Evolutionary conservation across 768 basidiomycete genomes (phyloP).

Genomic region (Tubosaeta sp.): DNA sequence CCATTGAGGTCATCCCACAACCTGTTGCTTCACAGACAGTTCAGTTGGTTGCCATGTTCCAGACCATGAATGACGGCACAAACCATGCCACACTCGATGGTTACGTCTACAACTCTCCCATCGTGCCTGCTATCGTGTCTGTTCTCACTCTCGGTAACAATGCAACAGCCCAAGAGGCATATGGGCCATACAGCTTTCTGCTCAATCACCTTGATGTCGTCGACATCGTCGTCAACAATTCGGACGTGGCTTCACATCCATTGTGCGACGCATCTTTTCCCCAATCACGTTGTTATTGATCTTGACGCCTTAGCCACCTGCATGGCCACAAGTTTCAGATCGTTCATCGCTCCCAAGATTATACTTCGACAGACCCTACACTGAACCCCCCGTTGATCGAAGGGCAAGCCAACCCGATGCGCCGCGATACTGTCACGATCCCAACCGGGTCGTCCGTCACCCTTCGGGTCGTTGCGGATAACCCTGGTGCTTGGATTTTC

Average conservation of each 20-base stretch:
- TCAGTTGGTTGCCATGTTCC: slow-evolving; percentile 71
- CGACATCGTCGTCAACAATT: slow-evolving; percentile 72
- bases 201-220: slow-evolving; percentile 72
- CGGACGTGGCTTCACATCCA: slow-evolving; percentile 74
- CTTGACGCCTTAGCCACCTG: not conserved
- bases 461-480: slow-evolving; percentile 80
- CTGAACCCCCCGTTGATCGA: slow-evolving; percentile 80
- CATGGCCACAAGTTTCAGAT: not conserved
- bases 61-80: slow-evolving; percentile 82
- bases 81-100: slow-evolving; percentile 78
- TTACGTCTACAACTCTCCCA: slow-evolving; percentile 62
- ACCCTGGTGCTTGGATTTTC: slow-evolving; percentile 88
- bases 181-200: slow-evolving; percentile 77
- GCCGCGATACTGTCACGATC: slow-evolving; percentile 86
- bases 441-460: slow-evolving; percentile 65
- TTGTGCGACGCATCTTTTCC: slow-evolving; percentile 50
- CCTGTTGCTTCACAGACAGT: slow-evolving; percentile 52
- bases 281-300: slow-evolving; percentile 11
- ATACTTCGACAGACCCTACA: slow-evolving; percentile 63
- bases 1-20: slow-evolving; percentile 50
- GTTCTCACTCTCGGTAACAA: slow-evolving; percentile 71
- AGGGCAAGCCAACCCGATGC: slow-evolving; percentile 80
- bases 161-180: slow-evolving; percentile 62
- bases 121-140: slow-evolving; percentile 76
- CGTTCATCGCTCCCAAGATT: slow-evolving; percentile 34